Percentiles rank a stretch among this genome's conserved stretches.
Evolutionary conservation across 1,139 yeast species (phyloP).

Genomic region (Geotrichum klebahnii): DNA sequence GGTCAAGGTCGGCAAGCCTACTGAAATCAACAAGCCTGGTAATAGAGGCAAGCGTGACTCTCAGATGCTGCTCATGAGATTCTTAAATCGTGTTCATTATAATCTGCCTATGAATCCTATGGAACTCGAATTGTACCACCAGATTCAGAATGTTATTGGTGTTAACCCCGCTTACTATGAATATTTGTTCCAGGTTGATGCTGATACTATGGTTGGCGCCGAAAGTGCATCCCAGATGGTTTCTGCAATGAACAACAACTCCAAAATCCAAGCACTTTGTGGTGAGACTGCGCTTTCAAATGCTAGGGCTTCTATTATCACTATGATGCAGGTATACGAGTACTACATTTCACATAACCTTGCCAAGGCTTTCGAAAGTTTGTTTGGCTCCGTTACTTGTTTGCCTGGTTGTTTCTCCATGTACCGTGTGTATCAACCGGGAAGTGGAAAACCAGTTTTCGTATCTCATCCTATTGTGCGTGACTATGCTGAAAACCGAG

Average conservation of each 20-base stretch:
- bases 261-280: slow-evolving; percentile 42
- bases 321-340: slow-evolving; percentile 46
- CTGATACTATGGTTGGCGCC: slow-evolving; percentile 42
- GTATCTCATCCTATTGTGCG: slow-evolving; percentile 42
- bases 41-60: slow-evolving; percentile 47
- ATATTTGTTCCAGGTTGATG: slow-evolving; percentile 44
- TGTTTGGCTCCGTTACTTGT: slow-evolving; percentile 45
- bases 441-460: slow-evolving; percentile 41
- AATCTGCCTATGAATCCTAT: slow-evolving; percentile 43
- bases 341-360: slow-evolving; percentile 45
- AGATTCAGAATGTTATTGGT: slow-evolving; percentile 44
- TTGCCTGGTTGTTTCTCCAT: slow-evolving; percentile 45
- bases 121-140: slow-evolving; percentile 44
- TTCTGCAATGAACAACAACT: slow-evolving; percentile 40
- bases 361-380: slow-evolving; percentile 43
- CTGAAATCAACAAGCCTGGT: slow-evolving; percentile 43
- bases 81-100: slow-evolving; percentile 44
- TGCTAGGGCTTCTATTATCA: slow-evolving; percentile 40
- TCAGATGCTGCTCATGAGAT: slow-evolving; percentile 42
- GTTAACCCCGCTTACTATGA: slow-evolving; percentile 44
- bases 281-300: slow-evolving; percentile 45
- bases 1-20: slow-evolving; percentile 44
- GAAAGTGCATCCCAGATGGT: slow-evolving; percentile 41
- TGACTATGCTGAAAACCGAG: slow-evolving; percentile 40
- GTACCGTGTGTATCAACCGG: slow-evolving; percentile 40